Evolutionary conservation across 169 alveolate species (phyloP).

Genomic region (Plasmodium gonderi): DNA sequence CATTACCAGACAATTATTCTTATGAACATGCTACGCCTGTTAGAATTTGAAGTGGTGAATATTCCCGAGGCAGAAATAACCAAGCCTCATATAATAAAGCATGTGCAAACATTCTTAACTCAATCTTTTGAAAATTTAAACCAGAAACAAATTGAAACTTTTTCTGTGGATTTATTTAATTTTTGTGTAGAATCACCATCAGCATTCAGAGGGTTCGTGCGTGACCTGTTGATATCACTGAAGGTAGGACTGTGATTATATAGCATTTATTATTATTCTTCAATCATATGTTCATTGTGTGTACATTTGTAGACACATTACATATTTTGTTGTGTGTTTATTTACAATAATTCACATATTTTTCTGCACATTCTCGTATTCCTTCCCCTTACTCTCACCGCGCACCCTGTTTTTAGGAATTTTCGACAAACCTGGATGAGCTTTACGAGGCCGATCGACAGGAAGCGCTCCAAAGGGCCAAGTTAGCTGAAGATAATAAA

Average conservation of each 20-base stretch:
- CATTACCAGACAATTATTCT: conserved; percentile 89
- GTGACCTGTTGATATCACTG: conserved; percentile 77
- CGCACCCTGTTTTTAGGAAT: conserved; percentile 18
- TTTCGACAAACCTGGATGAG: conserved; percentile 68
- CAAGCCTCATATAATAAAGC: conserved; percentile 79
- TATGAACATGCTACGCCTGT: conserved; percentile 79
- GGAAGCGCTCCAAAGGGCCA: conserved; percentile 75
- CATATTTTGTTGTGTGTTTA: neutral
- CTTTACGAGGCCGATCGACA: conserved; percentile 75
- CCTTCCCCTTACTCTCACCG: neutral
- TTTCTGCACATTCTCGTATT: neutral
- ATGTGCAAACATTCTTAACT: conserved; percentile 76
- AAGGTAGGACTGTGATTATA: too few relatives aligned
- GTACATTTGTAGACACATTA: neutral
- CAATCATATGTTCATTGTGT: too few relatives aligned
- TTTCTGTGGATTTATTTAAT: conserved; percentile 78
- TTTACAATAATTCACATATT: neutral
- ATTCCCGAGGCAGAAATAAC: conserved; percentile 77
- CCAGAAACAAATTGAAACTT: conserved; percentile 80
- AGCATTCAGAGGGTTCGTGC: conserved; percentile 75
- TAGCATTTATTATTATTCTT: too few relatives aligned
- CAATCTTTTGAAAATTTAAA: conserved; percentile 79
- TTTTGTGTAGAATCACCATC: conserved; percentile 78
- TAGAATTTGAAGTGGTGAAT: conserved; percentile 80
- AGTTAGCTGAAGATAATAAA: conserved; percentile 68